phyloP scores from a whole-genome alignment of 495 filamentous ascomycete species.

The Rostrohypoxylon terebratum region DNA sequence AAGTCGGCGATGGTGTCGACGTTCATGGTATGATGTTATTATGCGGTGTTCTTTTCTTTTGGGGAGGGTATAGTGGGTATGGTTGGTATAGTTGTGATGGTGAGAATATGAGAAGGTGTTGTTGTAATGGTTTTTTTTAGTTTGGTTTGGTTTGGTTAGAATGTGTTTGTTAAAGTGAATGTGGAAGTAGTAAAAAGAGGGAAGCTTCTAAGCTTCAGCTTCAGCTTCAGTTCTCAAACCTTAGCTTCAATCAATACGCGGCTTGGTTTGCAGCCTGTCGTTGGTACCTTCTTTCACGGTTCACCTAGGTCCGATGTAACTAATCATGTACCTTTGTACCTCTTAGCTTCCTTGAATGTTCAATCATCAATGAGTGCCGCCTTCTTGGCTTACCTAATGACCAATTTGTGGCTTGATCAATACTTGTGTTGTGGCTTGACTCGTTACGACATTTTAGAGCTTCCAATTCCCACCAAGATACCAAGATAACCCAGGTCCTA shows the following conservation, averaged over 20 bases:
- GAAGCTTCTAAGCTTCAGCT: slow-evolving; percentile 25
- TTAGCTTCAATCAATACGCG: slow-evolving; percentile 46
- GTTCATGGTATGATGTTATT: slow-evolving; percentile 68
- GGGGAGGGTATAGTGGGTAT: too few species aligned
- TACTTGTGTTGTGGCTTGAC: slow-evolving; percentile 44
- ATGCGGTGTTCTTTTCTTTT: slow-evolving; percentile 13
- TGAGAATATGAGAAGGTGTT: neutral
- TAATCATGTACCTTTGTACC: slow-evolving; percentile 8
- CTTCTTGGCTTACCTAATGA: slow-evolving; percentile 18
- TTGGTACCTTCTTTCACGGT: slow-evolving; percentile 28
- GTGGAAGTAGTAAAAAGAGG: slow-evolving; percentile 14
- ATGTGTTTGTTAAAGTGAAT: slow-evolving; percentile 5
- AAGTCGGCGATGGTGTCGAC: slow-evolving; percentile 91
- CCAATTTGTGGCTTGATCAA: slow-evolving; percentile 39
- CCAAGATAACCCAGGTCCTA: too few species aligned
- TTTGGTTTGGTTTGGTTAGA: slow-evolving; percentile 23
- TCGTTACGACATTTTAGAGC: slow-evolving; percentile 26
- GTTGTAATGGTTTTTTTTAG: neutral
- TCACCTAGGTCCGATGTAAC: too few species aligned
- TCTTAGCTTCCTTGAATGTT: neutral
- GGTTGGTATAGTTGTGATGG: slow-evolving; percentile 14
- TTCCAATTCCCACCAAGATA: slow-evolving; percentile 42
- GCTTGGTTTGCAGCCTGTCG: slow-evolving; percentile 54
- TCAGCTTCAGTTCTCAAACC: slow-evolving; percentile 33
- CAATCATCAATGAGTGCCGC: neutral